phyloP scores from a whole-genome alignment of 225 moss, liverwort and hornwort genomes.

The Marchantia polymorpha region DNA sequence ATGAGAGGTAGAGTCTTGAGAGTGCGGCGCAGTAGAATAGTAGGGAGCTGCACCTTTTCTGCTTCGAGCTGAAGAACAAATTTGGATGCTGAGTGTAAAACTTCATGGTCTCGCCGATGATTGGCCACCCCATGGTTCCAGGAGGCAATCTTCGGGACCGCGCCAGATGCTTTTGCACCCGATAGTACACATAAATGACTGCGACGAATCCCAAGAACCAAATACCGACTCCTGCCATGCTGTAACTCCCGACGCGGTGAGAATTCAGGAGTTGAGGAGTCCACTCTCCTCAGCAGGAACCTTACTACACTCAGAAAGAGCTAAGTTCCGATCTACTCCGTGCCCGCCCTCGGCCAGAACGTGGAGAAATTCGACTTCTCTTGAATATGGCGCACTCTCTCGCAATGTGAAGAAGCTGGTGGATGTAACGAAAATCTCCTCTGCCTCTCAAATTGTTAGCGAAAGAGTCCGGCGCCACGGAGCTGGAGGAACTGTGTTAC shows the following conservation, averaged over 20 bases:
- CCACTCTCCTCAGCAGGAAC: not conserved
- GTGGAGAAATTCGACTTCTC: not conserved
- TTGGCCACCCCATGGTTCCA: constrained; percentile 49
- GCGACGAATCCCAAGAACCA: not conserved
- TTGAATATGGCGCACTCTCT: not conserved
- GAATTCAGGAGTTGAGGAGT: no score
- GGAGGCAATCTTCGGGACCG: constrained; percentile 34
- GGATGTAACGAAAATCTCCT: not conserved
- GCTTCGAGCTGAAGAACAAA: constrained; percentile 36
- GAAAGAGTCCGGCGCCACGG: not conserved
- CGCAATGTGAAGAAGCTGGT: not conserved
- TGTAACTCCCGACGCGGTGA: not conserved
- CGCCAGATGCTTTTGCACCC: constrained; percentile 10
- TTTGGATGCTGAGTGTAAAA: constrained; percentile 41
- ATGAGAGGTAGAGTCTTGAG: not conserved
- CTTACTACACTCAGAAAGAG: no score
- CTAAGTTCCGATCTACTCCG: not conserved
- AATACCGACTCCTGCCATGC: constrained; percentile 6
- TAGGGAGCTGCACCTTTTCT: constrained; percentile 28
- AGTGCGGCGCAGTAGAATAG: not conserved
- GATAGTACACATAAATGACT: constrained; percentile 12
- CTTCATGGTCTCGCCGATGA: constrained; percentile 38
- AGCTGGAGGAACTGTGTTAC: not conserved
- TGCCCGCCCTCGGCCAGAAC: not conserved
- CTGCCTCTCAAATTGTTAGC: not conserved